Percentiles rank a stretch among this genome's conserved stretches.
Conservation (phyloP, 768 basidiomycete species). For the Tremella fuciformis region DNA sequence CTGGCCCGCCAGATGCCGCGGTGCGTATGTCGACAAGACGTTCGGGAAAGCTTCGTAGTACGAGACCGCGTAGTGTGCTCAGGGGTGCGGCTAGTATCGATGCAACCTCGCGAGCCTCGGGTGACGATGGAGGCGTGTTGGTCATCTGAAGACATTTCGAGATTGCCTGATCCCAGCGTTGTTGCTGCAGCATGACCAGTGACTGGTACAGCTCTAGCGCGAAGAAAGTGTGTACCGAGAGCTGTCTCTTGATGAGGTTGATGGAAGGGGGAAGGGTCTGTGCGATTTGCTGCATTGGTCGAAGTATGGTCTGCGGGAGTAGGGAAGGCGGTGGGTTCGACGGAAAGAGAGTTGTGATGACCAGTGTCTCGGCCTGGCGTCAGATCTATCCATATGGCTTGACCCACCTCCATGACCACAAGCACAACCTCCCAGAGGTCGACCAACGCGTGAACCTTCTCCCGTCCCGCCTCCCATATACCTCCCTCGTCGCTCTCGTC, state of each 20-base stretch:
- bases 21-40: conserved; percentile 46
- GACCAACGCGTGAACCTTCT: conserved; percentile 33
- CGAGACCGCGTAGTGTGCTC: conserved; percentile 25
- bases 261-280: conserved; percentile 29
- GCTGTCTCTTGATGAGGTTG: conserved; percentile 39
- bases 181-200: conserved; percentile 17
- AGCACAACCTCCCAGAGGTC: conserved; percentile 39
- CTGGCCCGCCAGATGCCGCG: conserved; percentile 9
- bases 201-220: conserved; percentile 46
- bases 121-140: conserved; percentile 13
- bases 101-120: conserved; percentile 15
- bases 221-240: conserved; percentile 41
- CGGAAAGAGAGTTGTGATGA: conserved; percentile 44
- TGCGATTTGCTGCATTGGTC: conserved; percentile 16
- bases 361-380: conserved; percentile 42
- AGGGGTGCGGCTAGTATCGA: conserved; percentile 16
- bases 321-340: conserved; percentile 22
- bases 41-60: conserved; percentile 47
- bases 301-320: conserved; percentile 21
- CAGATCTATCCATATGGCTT: neutral
- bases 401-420: conserved; percentile 43
- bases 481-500: conserved; percentile 43
- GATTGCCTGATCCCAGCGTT: conserved; percentile 34
- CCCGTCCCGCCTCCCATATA: conserved; percentile 37
- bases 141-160: conserved; percentile 34